phyloP scores from a whole-genome alignment of 1,139 yeast species.

The Pichia cactophila region DNA sequence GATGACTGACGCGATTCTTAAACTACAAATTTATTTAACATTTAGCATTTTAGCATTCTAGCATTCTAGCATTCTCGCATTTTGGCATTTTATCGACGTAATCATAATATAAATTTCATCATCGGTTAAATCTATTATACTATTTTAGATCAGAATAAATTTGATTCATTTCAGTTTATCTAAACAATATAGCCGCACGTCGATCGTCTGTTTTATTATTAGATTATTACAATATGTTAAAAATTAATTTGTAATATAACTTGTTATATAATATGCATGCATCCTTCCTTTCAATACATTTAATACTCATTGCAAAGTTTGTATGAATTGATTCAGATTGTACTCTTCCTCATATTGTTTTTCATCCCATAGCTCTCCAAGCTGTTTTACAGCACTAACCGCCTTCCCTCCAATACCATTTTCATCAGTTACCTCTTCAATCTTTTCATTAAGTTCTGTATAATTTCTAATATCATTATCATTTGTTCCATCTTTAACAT shows the following conservation, averaged over 20 bases:
- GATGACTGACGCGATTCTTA: no score
- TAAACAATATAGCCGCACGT: no score
- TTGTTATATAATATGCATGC: neutral
- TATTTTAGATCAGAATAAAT: no score
- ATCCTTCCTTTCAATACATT: neutral
- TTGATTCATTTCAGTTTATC: no score
- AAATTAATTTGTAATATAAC: no score
- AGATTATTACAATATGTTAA: neutral
- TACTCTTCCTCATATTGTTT: constrained; percentile 95
- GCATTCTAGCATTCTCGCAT: no score
- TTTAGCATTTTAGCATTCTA: no score
- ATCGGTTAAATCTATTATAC: no score
- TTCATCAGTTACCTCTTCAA: constrained; percentile 42
- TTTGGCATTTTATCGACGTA: no score
- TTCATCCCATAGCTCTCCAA: constrained; percentile 96
- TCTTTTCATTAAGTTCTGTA: constrained; percentile 18
- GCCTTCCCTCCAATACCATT: constrained; percentile 58
- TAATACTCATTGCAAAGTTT: constrained; percentile 39
- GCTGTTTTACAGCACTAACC: constrained; percentile 72
- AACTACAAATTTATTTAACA: no score
- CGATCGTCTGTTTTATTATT: no score
- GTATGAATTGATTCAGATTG: constrained; percentile 85
- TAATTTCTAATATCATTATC: neutral
- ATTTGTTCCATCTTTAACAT: constrained; percentile 1
- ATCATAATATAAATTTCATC: no score